Percentiles rank a stretch among this genome's conserved stretches.
These are phyloP conservation scores for Elsinoe batatas DNA, from an alignment of 2,329 filamentous ascomycete species.

Conservation along the genomic window DNA sequence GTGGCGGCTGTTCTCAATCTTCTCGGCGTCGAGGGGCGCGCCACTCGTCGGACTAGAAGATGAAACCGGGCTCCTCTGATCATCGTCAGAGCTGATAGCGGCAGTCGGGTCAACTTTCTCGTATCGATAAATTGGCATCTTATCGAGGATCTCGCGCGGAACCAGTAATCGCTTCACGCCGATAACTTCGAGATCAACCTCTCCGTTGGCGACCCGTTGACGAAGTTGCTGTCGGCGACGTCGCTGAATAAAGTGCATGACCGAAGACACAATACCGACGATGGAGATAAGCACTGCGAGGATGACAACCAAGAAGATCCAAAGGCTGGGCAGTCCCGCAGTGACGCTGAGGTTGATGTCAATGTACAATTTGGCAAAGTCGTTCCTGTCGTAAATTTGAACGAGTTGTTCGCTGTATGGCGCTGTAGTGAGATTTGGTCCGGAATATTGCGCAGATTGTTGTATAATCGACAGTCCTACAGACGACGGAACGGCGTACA, in stretches of 20 bases:
- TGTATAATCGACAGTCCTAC: slow-evolving; percentile 60
- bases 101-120: slow-evolving; percentile 15
- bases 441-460: slow-evolving; percentile 66
- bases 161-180: slow-evolving; percentile 77
- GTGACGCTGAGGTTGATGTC: slow-evolving; percentile 33
- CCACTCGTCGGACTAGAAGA: not conserved
- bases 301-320: slow-evolving; percentile 65
- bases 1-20: not conserved
- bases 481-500: slow-evolving; percentile 68
- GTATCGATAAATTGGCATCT: slow-evolving; percentile 73
- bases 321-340: slow-evolving; percentile 58
- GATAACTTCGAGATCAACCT: slow-evolving; percentile 76
- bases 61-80: not conserved
- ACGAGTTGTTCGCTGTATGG: slow-evolving; percentile 32
- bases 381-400: slow-evolving; percentile 29
- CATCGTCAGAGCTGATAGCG: slow-evolving; percentile 5
- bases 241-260: slow-evolving; percentile 70
- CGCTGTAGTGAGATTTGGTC: slow-evolving; percentile 49
- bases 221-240: slow-evolving; percentile 58
- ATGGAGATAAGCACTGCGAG: slow-evolving; percentile 61
- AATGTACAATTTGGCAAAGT: slow-evolving; percentile 43
- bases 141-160: slow-evolving; percentile 58
- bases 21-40: not conserved
- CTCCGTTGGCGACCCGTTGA: slow-evolving; percentile 61
- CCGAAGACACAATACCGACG: slow-evolving; percentile 54